phyloP scores from a whole-genome alignment of 2,329 filamentous ascomycete genomes.

The Berkeleyomyces basicola region DNA sequence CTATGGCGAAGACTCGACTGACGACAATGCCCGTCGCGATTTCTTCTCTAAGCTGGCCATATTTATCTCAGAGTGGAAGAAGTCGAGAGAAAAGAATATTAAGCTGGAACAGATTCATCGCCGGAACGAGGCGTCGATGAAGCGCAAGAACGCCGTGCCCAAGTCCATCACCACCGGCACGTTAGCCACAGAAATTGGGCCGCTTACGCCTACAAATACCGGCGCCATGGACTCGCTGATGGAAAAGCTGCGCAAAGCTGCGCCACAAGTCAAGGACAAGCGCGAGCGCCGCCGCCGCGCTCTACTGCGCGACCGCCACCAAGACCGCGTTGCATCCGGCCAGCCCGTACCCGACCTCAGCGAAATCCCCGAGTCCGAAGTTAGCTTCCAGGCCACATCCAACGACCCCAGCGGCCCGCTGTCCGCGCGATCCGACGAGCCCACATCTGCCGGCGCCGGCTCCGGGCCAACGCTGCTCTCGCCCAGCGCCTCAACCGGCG shows the following conservation, averaged over 20 bases:
- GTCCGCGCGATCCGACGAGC: slow-evolving; percentile 20
- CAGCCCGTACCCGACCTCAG: slow-evolving; percentile 64
- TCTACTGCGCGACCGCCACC: slow-evolving; percentile 75
- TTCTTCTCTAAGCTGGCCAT: slow-evolving; percentile 89
- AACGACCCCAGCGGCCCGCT: slow-evolving; percentile 16
- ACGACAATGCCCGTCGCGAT: slow-evolving; percentile 83
- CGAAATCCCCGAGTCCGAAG: slow-evolving; percentile 37
- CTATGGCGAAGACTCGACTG: slow-evolving; percentile 73
- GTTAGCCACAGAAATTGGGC: slow-evolving; percentile 21
- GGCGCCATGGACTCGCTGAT: slow-evolving; percentile 93
- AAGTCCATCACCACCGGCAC: slow-evolving; percentile 35
- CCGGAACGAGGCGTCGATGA: slow-evolving; percentile 82
- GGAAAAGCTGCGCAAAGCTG: slow-evolving; percentile 85
- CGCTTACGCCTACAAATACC: slow-evolving; percentile 52
- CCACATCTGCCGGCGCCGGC: slow-evolving; percentile 19
- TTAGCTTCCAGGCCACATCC: not conserved
- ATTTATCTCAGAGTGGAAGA: slow-evolving; percentile 92
- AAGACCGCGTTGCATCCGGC: slow-evolving; percentile 76
- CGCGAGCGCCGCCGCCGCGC: slow-evolving; percentile 76
- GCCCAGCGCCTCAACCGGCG: slow-evolving; percentile 29
- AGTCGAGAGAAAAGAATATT: slow-evolving; percentile 84
- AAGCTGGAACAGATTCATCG: slow-evolving; percentile 63
- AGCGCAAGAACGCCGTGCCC: slow-evolving; percentile 64
- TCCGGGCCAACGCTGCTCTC: slow-evolving; percentile 20
- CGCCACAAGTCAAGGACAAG: slow-evolving; percentile 76